Evolutionary conservation across 139 green algal species (phyloP), one percentile per base, ranked within the genome.

Genomic region (Eudorina sp.): DNA sequence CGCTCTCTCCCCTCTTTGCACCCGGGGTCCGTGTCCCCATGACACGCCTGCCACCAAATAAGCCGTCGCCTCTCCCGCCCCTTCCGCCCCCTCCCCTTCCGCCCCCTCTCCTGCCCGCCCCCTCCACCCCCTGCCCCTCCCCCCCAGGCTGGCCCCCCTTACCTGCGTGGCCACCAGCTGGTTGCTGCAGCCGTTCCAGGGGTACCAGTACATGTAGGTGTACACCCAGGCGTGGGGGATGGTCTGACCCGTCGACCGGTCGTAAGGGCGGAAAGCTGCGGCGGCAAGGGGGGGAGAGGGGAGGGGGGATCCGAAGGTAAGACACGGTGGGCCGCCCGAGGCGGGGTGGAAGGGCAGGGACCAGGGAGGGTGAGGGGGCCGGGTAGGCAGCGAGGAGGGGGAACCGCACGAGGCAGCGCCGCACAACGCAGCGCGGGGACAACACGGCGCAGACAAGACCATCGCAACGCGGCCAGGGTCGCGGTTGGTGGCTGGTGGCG

Each of bases 111-210:
- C n/a, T n/a, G n/a, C n/a, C n/a, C n/a, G n/a, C n/a, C n/a, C n/a
- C n/a, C n/a, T n/a, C n/a, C n/a, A n/a, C n/a, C n/a, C n/a, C n/a
- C n/a, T n/a, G n/a, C n/a, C n/a, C n/a, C n/a, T n/a, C n/a, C n/a
- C n/a, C n/a, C n/a, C n/a, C n/a, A n/a, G n/a, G n/a, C n/a, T n/a
- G n/a, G n/a, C n/a, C n/a, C n/a, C n/a, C n/a, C n/a, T n/a, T n/a
- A 74, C 78, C 78, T 74, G 78, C 6, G 55, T 74, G 0, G 78
- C 78, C 8, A 85, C 3, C 9, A 58, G 11, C 55, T 74, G 53
- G 27, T 55, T 60, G 55, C 55, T 85, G 78, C 78, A 73, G 38
- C 78, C 55, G 55, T 58, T 74, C 16, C 6, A 73, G 40, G 78
- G 78, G 58, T 72, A 84, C 13, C 18, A 84, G 48, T 53, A 70